Evolutionary conservation across 2,329 filamentous ascomycete species (phyloP), one percentile per base, ranked within the genome.

Genomic region (Arthrinium phaeospermum): DNA sequence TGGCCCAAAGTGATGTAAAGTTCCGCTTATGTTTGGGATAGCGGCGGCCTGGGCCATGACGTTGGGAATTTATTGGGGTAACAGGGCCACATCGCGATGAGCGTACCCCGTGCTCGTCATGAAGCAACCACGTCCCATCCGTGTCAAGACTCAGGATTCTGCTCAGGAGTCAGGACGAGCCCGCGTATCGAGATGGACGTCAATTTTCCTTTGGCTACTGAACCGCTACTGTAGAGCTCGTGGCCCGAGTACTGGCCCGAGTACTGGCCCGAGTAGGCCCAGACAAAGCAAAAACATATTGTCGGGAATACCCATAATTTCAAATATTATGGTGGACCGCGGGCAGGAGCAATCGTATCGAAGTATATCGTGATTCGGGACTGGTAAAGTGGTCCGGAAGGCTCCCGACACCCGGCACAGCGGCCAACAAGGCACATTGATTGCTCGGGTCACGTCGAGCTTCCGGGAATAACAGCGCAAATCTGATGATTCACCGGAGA

Each of bases 221-320:
- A 5, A 30, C 34, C 34, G 34, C 30, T 41, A n/a, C n/a, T n/a
- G n/a, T n/a, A 64, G 34, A n/a, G 19, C 16, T 8, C n/a, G 19
- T 49, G 46, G 27, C 27, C 27, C 27, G 27, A 30, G 16, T 3
- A 19, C 45, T 46, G 16, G 45, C 46, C n/a, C n/a, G 46, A 49
- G 16, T 3, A 19, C 45, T 46, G 16, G 45, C 46, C n/a, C n/a
- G 46, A 49, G 22, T 19, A 46, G 8, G 34, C 19, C 57, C 57
- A 41, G 57, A 61, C 57, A 64, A 64, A 64, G 57, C 57, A 64
- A 64, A 64, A 64, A 24, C 57, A n/a, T 34, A 41, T 41, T 64
- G 13, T 41, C 57, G 57, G 57, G 57, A 64, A n/a, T 64, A 64
- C 57, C 30, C 57, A 64, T 64, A 41, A n/a, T 64, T 64, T 41